A percentile compares a stretch with the other conserved stretches of the same genome.
phyloP scores from a whole-genome alignment of 352 stramenopile species.

The Globisporangium megalacanthum region DNA sequence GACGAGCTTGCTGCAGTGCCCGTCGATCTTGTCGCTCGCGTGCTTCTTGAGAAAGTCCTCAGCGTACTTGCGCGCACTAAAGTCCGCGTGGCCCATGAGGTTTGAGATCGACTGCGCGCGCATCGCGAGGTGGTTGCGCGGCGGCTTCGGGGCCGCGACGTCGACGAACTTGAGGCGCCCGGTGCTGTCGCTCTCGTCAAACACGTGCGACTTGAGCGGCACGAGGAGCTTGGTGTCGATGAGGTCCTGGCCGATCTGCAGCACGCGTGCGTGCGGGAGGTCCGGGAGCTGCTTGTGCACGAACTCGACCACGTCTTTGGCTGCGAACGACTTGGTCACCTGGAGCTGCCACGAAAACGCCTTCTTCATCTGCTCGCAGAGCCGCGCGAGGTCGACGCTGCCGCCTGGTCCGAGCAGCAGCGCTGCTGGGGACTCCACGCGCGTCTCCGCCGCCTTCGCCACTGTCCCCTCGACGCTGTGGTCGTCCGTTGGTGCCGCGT shows the following conservation, averaged over 20 bases:
- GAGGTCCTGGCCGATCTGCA: conserved; percentile 58
- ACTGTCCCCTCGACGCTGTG: background rate
- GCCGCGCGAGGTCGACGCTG: conserved; percentile 36
- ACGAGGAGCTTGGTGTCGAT: conserved; percentile 70
- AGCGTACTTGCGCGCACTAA: conserved; percentile 68
- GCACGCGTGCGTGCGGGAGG: conserved; percentile 27
- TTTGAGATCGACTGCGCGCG: conserved; percentile 68
- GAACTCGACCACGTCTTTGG: conserved; percentile 63
- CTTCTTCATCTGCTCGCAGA: conserved; percentile 76
- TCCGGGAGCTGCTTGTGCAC: conserved; percentile 38
- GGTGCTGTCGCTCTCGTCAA: conserved; percentile 44
- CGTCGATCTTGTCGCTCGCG: conserved; percentile 65
- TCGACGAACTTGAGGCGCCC: conserved; percentile 64
- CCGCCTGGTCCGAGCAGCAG: conserved; percentile 27
- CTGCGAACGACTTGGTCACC: conserved; percentile 74
- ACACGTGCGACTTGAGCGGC: conserved; percentile 71
- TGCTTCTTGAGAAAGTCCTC: conserved; percentile 78
- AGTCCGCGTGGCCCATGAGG: conserved; percentile 63
- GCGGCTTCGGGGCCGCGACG: conserved; percentile 32
- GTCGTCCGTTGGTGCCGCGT: background rate
- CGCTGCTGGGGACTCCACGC: background rate
- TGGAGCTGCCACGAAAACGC: conserved; percentile 61
- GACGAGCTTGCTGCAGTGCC: conserved; percentile 68
- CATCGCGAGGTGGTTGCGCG: conserved; percentile 68
- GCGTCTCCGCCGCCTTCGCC: background rate